Base-by-base conservation (phyloP, 2,329 filamentous ascomycete species). In the Colletotrichum destructivum region DNA sequence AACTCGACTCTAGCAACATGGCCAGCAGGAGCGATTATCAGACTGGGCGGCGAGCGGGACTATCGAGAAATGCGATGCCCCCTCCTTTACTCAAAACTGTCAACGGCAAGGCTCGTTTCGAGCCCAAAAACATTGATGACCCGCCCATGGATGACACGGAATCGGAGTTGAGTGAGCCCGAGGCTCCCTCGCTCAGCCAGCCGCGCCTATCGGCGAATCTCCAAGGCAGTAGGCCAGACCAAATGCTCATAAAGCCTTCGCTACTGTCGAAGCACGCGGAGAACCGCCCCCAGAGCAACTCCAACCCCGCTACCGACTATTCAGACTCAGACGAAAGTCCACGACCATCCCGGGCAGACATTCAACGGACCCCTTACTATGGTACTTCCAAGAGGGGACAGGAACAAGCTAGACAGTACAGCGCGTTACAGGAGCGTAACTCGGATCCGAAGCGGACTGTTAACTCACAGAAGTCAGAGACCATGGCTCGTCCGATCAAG, bases 91-190 rank as follows among this genome's bases (percentile, higher is more conserved):
- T 66, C 5, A 54, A 18, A 21, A 47, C 16, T 8, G 9, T 69
- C 16, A 13, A 13, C 15, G 12, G 8, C 46, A 21, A 69, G 38
- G 9, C 15, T 69, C 66, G 62, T 26, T 7, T 38, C 4, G 13
- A 21, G 38, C 26, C 46, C 11, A 55, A 35, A 11, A 23, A 67
- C 8, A n/a, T 69, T 42, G 8, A n/a, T 15, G 66, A 26, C 13
- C 44, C 40, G 21, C 66, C 66, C 6, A 40, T 52, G 46, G 66
- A 66, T 44, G 60, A 65, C 18, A 57, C 52, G 4, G 66, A 66
- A 13, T 49, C 62, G 15, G 66, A 69, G 44, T 16, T 64, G 16
- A 63, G 60, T 49, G 66, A 69, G 51, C 21, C 66, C 12, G 60
- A 40, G 13, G 38, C 13, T 23, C 49, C 61, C 13, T 16, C 23